phyloP scores from a whole-genome alignment of 208 protist genomes.

The Naegleria fowleri region DNA sequence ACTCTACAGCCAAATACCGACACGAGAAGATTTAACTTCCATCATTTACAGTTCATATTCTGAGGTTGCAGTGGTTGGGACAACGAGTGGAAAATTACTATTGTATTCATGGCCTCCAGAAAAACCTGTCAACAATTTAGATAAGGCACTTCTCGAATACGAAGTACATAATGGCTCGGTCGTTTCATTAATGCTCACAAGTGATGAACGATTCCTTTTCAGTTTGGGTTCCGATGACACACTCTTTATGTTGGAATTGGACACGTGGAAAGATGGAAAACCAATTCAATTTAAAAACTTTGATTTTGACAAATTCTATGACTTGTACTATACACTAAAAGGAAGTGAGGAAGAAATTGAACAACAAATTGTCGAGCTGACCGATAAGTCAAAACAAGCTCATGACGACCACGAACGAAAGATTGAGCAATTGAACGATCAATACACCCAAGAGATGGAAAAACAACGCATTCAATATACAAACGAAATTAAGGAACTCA shows the following conservation, averaged over 20 bases:
- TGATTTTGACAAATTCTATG: slow-evolving; percentile 15
- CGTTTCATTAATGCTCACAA: slow-evolving; percentile 7
- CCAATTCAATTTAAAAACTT: background rate
- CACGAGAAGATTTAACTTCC: background rate
- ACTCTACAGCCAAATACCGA: background rate
- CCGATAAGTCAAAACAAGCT: background rate
- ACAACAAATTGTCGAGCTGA: background rate
- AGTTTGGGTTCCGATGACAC: slow-evolving; percentile 33
- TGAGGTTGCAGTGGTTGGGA: slow-evolving; percentile 43
- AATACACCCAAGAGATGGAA: background rate
- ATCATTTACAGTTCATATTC: slow-evolving; percentile 30
- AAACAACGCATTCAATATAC: background rate
- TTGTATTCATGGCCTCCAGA: slow-evolving; percentile 40
- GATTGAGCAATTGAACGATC: background rate
- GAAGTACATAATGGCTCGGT: slow-evolving; percentile 39
- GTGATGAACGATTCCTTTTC: slow-evolving; percentile 42
- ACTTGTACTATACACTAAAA: background rate
- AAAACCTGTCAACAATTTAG: background rate
- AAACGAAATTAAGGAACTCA: background rate
- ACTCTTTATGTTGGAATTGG: slow-evolving; percentile 16
- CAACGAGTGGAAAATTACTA: slow-evolving; percentile 30
- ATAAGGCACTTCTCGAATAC: slow-evolving; percentile 34
- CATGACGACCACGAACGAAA: background rate
- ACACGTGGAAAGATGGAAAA: too few relatives aligned
- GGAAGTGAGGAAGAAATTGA: background rate